Evolutionary conservation across 1,284 basidiomycete species (phyloP).

Genomic region (Ustilago cynodontis): DNA sequence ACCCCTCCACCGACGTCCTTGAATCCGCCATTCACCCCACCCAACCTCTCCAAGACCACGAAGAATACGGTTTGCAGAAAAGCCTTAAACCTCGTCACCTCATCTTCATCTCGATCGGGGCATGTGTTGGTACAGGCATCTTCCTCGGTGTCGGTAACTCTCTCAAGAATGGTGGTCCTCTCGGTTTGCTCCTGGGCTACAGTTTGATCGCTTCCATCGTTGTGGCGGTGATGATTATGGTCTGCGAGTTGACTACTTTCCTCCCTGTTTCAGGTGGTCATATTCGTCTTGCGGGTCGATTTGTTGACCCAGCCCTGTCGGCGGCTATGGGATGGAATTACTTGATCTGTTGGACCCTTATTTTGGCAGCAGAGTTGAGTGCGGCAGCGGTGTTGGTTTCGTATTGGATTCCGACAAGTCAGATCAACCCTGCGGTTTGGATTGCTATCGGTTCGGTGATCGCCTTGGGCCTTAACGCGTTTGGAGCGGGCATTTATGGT

Average conservation of each 20-base stretch:
- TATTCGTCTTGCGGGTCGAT: constrained; percentile 82
- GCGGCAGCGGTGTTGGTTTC: constrained; percentile 81
- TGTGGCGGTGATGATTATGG: constrained; percentile 66
- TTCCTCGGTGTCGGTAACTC: constrained; percentile 81
- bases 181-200: constrained; percentile 68
- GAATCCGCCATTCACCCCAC: constrained; percentile 6
- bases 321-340: constrained; percentile 77
- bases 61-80: constrained; percentile 70
- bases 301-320: constrained; percentile 81
- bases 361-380: constrained; percentile 82
- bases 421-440: constrained; percentile 79
- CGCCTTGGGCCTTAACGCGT: constrained; percentile 80
- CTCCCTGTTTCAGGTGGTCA: constrained; percentile 78
- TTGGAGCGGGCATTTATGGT: constrained; percentile 72
- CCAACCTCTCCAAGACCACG: constrained; percentile 20
- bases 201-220: constrained; percentile 59
- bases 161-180: constrained; percentile 71
- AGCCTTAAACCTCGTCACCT: constrained; percentile 30
- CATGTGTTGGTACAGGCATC: constrained; percentile 55
- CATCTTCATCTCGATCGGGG: constrained; percentile 33
- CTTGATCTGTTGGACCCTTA: constrained; percentile 70
- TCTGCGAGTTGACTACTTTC: constrained; percentile 73
- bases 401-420: constrained; percentile 74
- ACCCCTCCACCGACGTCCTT: constrained; percentile 6
- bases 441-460: constrained; percentile 80